A percentile compares a stretch with the other conserved stretches of the same genome.
These are phyloP conservation scores for Paramyrothecium sp. DNA, from an alignment of 2,329 filamentous ascomycete genomes.

Conservation along the genomic window DNA sequence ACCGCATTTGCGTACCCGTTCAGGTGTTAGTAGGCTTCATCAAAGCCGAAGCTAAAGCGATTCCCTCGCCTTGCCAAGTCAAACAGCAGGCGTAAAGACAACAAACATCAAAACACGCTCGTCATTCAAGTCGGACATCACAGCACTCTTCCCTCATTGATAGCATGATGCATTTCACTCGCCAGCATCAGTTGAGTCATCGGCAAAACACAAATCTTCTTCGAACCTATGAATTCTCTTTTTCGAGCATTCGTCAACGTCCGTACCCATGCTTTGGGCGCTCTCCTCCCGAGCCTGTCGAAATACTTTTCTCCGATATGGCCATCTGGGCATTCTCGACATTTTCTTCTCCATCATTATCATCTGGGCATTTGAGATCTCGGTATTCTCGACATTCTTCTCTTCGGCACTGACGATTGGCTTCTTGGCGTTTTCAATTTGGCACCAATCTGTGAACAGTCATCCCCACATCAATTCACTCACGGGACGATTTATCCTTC, in stretches of 20 bases:
- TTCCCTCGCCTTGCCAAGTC: neutral
- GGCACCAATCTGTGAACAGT: neutral
- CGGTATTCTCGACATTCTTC: neutral
- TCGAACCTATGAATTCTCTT: neutral
- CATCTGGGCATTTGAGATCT: neutral
- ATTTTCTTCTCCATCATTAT: too few relatives aligned
- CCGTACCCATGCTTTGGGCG: neutral
- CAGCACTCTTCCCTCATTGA: neutral
- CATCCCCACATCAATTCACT: neutral
- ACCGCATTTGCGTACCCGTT: neutral
- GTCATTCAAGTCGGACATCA: neutral
- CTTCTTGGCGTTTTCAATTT: neutral
- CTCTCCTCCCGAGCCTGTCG: neutral
- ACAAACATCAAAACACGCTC: neutral
- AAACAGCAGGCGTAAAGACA: neutral
- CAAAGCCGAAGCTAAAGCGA: neutral
- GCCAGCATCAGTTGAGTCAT: too few relatives aligned
- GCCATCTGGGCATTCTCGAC: too few relatives aligned
- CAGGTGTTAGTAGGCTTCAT: neutral
- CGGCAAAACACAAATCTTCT: neutral
- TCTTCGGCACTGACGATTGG: neutral
- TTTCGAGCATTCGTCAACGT: neutral
- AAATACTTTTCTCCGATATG: neutral
- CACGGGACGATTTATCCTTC: neutral
- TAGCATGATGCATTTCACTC: neutral